A percentile compares a stretch with the other conserved stretches of the same genome.
phyloP scores from a whole-genome alignment of 78 protist genomes.

The Planoprotostelium fungivorum region DNA sequence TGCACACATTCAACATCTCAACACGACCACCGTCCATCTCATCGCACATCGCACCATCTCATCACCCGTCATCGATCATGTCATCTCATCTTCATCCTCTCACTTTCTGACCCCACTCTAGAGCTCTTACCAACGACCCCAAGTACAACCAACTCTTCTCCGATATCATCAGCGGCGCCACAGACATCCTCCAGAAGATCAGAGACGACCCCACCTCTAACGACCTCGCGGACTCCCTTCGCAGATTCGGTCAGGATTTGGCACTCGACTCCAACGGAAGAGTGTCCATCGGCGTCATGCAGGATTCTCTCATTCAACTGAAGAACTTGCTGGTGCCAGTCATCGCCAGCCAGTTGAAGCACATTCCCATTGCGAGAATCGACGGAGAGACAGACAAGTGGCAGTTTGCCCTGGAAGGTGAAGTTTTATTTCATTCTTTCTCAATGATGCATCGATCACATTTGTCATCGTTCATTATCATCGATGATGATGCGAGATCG shows the following conservation, averaged over 20 bases:
- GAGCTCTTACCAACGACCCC: not conserved
- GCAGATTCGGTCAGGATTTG: not conserved
- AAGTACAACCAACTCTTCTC: not conserved
- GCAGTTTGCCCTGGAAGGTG: not conserved
- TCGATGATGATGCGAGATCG: too few species aligned
- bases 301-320: not conserved
- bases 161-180: not conserved
- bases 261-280: not conserved
- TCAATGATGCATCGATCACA: too few species aligned
- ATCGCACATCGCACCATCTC: too few species aligned
- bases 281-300: not conserved
- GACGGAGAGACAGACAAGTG: not conserved
- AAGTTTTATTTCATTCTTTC: too few species aligned
- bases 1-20: not conserved
- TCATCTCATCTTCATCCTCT: too few species aligned
- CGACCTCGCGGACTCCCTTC: not conserved
- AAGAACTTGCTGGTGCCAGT: not conserved
- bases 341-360: not conserved
- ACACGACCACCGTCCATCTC: too few species aligned
- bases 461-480: too few species aligned
- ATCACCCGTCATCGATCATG: too few species aligned
- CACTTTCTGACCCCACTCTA: not conserved
- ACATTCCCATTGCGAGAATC: not conserved
- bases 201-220: not conserved
- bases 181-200: not conserved